Conservation (phyloP, 805 yeast genomes). For the Kazachstania taianensis region DNA sequence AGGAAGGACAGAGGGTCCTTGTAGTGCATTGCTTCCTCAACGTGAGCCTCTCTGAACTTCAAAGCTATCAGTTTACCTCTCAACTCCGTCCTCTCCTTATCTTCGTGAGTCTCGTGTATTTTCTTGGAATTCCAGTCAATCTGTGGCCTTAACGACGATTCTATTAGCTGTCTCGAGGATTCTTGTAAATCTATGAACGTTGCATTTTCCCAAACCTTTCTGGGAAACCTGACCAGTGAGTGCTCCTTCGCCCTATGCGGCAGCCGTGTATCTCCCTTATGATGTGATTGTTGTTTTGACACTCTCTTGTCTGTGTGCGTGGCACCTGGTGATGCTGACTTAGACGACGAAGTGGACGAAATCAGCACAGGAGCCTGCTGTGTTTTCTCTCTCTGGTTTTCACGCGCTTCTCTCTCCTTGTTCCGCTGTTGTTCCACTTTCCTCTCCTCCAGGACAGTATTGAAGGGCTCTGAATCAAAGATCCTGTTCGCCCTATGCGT, state of each 20-base stretch:
- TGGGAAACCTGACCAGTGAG: slow-evolving; percentile 28
- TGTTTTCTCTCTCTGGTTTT: slow-evolving; percentile 41
- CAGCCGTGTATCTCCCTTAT: background rate
- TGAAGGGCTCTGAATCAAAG: slow-evolving; percentile 72
- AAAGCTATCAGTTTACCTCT: slow-evolving; percentile 31
- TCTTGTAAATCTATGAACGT: slow-evolving; percentile 59
- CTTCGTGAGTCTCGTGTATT: slow-evolving; percentile 4
- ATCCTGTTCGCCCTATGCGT: slow-evolving; percentile 38
- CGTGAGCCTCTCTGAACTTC: slow-evolving; percentile 67
- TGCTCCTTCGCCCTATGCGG: slow-evolving; percentile 1
- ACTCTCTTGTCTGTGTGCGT: background rate
- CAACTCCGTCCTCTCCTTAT: slow-evolving; percentile 11
- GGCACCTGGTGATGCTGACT: background rate
- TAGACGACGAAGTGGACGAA: slow-evolving; percentile 13
- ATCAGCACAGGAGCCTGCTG: slow-evolving; percentile 39
- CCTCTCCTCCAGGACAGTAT: slow-evolving; percentile 47
- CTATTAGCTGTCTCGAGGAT: slow-evolving; percentile 52
- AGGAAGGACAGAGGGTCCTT: slow-evolving; percentile 40
- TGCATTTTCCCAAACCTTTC: slow-evolving; percentile 62
- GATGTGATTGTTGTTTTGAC: background rate
- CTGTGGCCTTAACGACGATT: slow-evolving; percentile 47
- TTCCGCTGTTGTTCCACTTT: slow-evolving; percentile 34
- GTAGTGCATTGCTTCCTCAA: slow-evolving; percentile 60
- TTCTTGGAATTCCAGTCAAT: slow-evolving; percentile 39
- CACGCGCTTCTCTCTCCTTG: slow-evolving; percentile 38